Base-by-base conservation (phyloP, 2,329 filamentous ascomycete species). In the Aspergillus brasiliensis region DNA sequence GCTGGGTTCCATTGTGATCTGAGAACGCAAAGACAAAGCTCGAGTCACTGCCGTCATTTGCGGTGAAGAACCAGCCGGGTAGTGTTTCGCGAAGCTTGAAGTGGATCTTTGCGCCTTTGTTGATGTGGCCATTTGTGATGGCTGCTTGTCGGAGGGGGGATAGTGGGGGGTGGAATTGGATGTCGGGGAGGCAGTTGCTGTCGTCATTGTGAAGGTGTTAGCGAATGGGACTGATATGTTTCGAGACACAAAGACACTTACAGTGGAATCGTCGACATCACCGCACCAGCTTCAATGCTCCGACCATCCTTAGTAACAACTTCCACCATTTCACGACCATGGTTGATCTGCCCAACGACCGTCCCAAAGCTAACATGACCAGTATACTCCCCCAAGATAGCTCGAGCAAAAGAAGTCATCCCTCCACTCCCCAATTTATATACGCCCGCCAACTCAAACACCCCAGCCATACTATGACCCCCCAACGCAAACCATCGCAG, bases 401-500 rank as follows among this genome's bases (percentile, higher is more conserved):
- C 58, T 0, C 52, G 21, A 6, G 67, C 63, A 47, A 69, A 61
- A 1, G 56, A 52, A 8, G 66, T 66, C 66, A 68, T 67, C 10
- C 65, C 66, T 3, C 72, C 71, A 8, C 67, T 61, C 8, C 68
- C 62, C 38, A 73, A 40, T 51, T 73, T 73, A 56, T 66, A 74
- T 8, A 64, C 58, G 1, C 62, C 64, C 1, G 62, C 66, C 15
- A 66, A 56, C 27, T 70, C 67, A 47, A 69, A 67, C 7, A 65
- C 56, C 0, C 64, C 59, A 2, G 64, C 62, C 34, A 67, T 62
- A 8, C 37, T 69, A 52, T 73, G 66, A 2, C 69, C 68, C 8
- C 69, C 68, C 1, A 75, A 57, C 3, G 69, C 71, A 54, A 65
- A 74, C 71, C 71, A 74, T 10, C 71, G 62, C 8, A 75, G 58